Evolutionary conservation across 2,329 filamentous ascomycete species (phyloP), one percentile per base, ranked within the genome.

Genomic region (Rhinocladiella mackenziei): DNA sequence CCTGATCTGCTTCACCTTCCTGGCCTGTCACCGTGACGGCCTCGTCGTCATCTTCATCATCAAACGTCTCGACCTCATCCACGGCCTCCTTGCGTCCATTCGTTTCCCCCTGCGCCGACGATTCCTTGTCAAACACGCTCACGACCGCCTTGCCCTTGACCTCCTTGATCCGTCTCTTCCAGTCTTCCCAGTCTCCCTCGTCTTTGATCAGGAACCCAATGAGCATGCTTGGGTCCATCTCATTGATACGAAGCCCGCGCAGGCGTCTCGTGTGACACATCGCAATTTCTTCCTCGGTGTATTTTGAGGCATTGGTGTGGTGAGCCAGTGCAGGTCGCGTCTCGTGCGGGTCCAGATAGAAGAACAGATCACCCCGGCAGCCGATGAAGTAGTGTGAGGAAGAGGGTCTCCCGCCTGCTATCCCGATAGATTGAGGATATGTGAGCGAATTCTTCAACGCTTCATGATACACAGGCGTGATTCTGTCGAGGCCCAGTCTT

Each of bases 171-270:
- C 80, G 77, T 46, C 77, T 72, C 59, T 86, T 84, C 89, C 89
- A 97, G 40, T 80, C 76, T 28, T 76, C 69, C 84, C 91, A 97
- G 55, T 98, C 92, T 31, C 82, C 76, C 56, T 91, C 82, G 45
- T 86, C 80, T 29, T 76, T 78, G 50, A 98, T 89, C 25, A 98
- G 69, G 59, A 97, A 97, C 3, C 88, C 91, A 54, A 98, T 86
- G 30, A 98, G 70, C 92, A 98, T 98, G 60, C 89, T 96, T 0
- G 92, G 92, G 59, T 98, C 92, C 86, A 98, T 92, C 60, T 97
- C 89, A 47, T 81, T 81, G 36, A 98, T 76, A 56, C 92, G 83
- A 20, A 98, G 74, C 43, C 85, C 78, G 26, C 91, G 81, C 13
- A 98, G 69, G 35, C 91, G 82, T 38, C 86, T 78, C 0, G 89